Percentiles rank a stretch among this genome's conserved stretches.
These are phyloP conservation scores for Akebia trifoliata DNA, from an alignment of 164 flowering plant species.

Conservation along the genomic window DNA sequence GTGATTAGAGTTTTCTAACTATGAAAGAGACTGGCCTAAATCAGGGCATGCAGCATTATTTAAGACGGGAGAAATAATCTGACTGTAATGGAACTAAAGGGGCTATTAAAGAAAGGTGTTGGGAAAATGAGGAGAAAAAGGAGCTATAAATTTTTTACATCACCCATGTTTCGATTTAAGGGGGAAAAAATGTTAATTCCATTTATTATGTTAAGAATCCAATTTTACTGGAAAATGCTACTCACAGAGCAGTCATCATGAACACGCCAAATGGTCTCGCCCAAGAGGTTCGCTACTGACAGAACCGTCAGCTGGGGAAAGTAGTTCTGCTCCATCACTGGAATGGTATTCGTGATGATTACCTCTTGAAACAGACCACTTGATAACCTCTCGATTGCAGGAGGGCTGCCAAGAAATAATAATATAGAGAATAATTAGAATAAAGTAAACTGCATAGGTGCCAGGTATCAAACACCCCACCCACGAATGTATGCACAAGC, in stretches of 20 bases:
- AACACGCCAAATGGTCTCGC: constrained; percentile 92
- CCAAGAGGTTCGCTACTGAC: constrained; percentile 84
- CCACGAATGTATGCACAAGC: background rate
- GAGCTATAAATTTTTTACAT: constrained; percentile 6
- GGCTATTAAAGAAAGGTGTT: constrained; percentile 7
- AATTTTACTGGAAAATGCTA: constrained; percentile 44
- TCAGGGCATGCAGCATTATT: background rate
- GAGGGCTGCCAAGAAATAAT: constrained; percentile 52
- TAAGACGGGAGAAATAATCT: background rate
- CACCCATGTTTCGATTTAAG: constrained; percentile 4
- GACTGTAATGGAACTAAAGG: background rate
- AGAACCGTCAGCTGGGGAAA: constrained; percentile 78
- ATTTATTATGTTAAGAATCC: constrained; percentile 4
- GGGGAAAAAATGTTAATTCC: background rate
- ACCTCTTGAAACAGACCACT: constrained; percentile 89
- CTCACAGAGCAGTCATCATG: constrained; percentile 98
- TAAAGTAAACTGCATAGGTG: background rate
- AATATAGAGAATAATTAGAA: background rate
- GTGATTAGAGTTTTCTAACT: background rate
- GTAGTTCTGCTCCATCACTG: constrained; percentile 64
- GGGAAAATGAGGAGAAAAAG: background rate
- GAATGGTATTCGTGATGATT: constrained; percentile 82
- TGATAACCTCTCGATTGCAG: constrained; percentile 80
- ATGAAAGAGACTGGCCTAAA: background rate
- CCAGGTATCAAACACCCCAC: no score